These are phyloP conservation scores for Trifolium subterraneum DNA, from an alignment of 306 rosid species.

Conservation along the genomic window DNA sequence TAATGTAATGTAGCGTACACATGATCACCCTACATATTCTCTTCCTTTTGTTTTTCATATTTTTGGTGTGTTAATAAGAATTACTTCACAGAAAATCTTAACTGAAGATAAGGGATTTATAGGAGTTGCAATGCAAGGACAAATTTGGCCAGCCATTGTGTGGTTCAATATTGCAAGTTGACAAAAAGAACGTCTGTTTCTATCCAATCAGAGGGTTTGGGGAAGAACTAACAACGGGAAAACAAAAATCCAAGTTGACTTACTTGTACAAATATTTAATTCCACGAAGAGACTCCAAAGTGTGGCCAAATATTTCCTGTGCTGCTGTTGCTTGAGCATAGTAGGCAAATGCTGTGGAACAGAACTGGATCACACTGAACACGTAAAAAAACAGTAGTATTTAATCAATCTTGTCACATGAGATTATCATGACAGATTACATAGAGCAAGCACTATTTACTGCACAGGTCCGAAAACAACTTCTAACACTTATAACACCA, in stretches of 20 bases:
- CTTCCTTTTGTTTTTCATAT: not conserved
- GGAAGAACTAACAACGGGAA: slow-evolving; percentile 1
- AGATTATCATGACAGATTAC: slow-evolving; percentile 6
- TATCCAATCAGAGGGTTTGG: not conserved
- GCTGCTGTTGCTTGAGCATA: slow-evolving; percentile 99
- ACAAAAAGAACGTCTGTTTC: not conserved
- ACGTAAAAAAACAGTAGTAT: slow-evolving; percentile 33
- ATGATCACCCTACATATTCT: not conserved
- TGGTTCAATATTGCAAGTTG: slow-evolving; percentile 24
- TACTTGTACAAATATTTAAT: slow-evolving; percentile 92
- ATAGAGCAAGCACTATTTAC: too few species aligned
- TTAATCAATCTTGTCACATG: slow-evolving; percentile 27
- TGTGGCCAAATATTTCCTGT: slow-evolving; percentile 98
- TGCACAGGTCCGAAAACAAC: too few species aligned
- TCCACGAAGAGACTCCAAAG: slow-evolving; percentile 94
- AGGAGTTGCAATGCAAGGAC: not conserved
- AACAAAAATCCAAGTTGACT: slow-evolving; percentile 48
- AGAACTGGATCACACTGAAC: slow-evolving; percentile 97
- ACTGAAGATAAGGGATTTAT: not conserved
- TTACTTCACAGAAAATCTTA: not conserved
- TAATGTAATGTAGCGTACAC: not conserved
- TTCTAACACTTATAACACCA: not conserved
- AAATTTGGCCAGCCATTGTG: not conserved
- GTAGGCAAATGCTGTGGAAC: slow-evolving; percentile 99
- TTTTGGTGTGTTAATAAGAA: slow-evolving; percentile 14